Percentiles rank a stretch among this genome's conserved stretches.
Evolutionary conservation across 2,329 filamentous ascomycete genomes (phyloP).

Genomic region (Elsinoe batatas): DNA sequence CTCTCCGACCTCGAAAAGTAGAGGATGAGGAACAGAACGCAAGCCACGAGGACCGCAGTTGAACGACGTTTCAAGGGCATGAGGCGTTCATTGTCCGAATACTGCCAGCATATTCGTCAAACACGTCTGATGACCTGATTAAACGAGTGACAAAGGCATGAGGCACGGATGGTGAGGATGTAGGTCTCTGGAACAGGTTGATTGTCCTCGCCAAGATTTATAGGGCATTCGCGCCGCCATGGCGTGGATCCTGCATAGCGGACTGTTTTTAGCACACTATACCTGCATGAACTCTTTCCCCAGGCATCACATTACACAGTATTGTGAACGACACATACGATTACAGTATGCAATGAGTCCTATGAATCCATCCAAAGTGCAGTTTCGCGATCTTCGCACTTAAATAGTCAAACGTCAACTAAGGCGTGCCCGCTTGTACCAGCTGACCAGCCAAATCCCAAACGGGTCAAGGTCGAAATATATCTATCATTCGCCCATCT

Average conservation of each 20-base stretch:
- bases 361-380: too few relatives aligned
- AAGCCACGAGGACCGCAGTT: not conserved
- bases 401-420: not conserved
- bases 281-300: not conserved
- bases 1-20: not conserved
- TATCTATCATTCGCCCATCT: not conserved
- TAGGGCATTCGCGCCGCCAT: not conserved
- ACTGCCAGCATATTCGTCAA: not conserved
- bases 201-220: not conserved
- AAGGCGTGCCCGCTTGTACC: constrained; percentile 6
- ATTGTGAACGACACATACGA: too few relatives aligned
- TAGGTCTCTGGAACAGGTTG: not conserved
- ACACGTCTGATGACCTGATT: too few relatives aligned
- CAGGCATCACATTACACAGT: too few relatives aligned
- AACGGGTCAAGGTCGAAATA: not conserved
- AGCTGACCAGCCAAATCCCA: not conserved
- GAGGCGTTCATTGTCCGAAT: not conserved
- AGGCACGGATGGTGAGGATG: not conserved
- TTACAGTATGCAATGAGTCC: too few relatives aligned
- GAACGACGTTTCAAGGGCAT: constrained; percentile 5
- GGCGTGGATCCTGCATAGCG: not conserved
- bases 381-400: not conserved
- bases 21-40: not conserved
- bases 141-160: not conserved
- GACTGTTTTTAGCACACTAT: not conserved